Evolutionary conservation across 768 basidiomycete species (phyloP).

Genomic region (Kwoniella sp.): DNA sequence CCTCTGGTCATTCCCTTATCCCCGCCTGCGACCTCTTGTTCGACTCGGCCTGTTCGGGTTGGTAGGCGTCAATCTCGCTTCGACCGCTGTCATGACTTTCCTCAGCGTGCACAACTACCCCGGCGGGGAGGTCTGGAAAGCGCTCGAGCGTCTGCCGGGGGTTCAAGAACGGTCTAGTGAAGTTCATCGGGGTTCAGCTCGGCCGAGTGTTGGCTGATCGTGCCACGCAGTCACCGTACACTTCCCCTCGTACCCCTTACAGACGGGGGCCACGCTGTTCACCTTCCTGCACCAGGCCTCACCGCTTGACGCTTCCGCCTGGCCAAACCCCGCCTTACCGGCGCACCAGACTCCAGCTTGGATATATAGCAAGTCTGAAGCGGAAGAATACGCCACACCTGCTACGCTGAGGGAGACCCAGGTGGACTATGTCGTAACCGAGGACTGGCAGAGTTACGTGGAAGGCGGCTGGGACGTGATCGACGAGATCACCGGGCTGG

Average conservation of each 20-base stretch:
- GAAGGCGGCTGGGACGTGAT: conserved; percentile 25
- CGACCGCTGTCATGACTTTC: conserved; percentile 57
- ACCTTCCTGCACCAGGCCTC: conserved; percentile 53
- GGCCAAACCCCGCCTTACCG: conserved; percentile 10
- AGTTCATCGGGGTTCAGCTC: neutral
- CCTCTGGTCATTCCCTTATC: conserved; percentile 57
- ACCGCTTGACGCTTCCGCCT: neutral
- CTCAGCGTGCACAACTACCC: conserved; percentile 80
- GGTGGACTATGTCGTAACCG: conserved; percentile 34
- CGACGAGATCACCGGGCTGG: conserved; percentile 22
- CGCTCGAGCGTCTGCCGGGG: conserved; percentile 56
- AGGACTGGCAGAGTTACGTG: conserved; percentile 17
- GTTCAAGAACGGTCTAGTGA: conserved; percentile 10
- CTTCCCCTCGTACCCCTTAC: conserved; percentile 78
- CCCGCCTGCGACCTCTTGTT: conserved; percentile 54
- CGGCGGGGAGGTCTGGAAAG: conserved; percentile 67
- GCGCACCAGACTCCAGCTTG: conserved; percentile 50
- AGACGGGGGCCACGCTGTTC: conserved; percentile 87
- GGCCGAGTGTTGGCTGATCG: neutral
- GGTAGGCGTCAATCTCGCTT: conserved; percentile 57
- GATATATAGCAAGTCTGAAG: conserved; percentile 80
- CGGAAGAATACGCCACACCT: conserved; percentile 16
- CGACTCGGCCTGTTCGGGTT: conserved; percentile 55
- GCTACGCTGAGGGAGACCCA: conserved; percentile 15
- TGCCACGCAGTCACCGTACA: conserved; percentile 53